These are phyloP conservation scores for Pelargonium citronellum DNA, from an alignment of 441 rosid genomes.

Conservation along the genomic window DNA sequence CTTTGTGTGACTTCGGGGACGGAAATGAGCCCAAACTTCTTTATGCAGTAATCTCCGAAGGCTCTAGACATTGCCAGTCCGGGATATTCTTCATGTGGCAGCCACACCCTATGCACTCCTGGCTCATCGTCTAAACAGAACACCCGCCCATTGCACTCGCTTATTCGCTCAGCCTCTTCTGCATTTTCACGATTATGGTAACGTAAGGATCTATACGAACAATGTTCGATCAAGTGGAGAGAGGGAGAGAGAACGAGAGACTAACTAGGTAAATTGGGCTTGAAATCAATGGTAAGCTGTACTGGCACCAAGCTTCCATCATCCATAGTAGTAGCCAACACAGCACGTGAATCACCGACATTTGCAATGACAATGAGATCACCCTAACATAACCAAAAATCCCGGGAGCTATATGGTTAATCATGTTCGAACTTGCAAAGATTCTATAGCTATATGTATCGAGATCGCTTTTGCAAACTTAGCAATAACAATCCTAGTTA, in stretches of 20 bases:
- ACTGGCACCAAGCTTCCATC: conserved; percentile 62
- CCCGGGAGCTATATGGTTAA: too few relatives aligned
- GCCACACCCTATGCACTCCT: conserved; percentile 87
- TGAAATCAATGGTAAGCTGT: conserved; percentile 84
- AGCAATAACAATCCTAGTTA: too few relatives aligned
- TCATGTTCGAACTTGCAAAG: too few relatives aligned
- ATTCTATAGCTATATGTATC: too few relatives aligned
- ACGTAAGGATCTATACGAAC: conserved; percentile 6
- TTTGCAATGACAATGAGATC: conserved; percentile 61
- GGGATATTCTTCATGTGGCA: conserved; percentile 61
- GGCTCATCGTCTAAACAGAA: conserved; percentile 78
- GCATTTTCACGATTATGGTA: conserved; percentile 15
- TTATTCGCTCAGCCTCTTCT: conserved; percentile 84
- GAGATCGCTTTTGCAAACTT: too few relatives aligned
- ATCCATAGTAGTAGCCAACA: conserved; percentile 65
- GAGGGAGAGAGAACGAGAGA: conserved; percentile 16
- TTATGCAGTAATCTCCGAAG: conserved; percentile 83
- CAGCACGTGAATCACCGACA: conserved; percentile 92
- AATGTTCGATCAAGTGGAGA: neutral
- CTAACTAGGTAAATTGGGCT: conserved; percentile 81
- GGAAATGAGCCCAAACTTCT: conserved; percentile 68
- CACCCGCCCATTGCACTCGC: conserved; percentile 56
- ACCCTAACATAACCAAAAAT: conserved; percentile 39
- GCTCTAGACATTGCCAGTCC: conserved; percentile 97
- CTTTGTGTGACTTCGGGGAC: conserved; percentile 80